These are phyloP conservation scores for Metarhizium rileyi DNA, from an alignment of 2,329 filamentous ascomycete species.

Conservation along the genomic window DNA sequence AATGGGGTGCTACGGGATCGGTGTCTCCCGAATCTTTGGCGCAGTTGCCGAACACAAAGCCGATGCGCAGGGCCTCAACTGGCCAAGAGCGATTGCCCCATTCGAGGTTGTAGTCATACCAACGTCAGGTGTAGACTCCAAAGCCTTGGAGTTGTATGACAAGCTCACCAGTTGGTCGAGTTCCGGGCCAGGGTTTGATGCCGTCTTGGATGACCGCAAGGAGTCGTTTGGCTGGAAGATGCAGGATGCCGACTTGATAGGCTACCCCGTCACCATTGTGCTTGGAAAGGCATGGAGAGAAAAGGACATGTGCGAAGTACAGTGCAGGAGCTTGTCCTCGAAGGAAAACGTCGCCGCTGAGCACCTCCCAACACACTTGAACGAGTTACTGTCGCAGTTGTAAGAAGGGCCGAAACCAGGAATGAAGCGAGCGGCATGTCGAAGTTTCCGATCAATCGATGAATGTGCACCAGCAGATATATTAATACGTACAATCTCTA, in stretches of 20 bases:
- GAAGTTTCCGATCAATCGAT: background rate
- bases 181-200: constrained; percentile 38
- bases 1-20: constrained; percentile 97
- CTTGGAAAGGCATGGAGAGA: constrained; percentile 62
- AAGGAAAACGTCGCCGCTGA: constrained; percentile 48
- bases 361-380: constrained; percentile 33
- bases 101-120: constrained; percentile 65
- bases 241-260: constrained; percentile 78
- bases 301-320: constrained; percentile 58
- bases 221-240: constrained; percentile 74
- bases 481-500: background rate
- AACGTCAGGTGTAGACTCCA: constrained; percentile 32
- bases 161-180: constrained; percentile 26
- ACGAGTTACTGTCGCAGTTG: constrained; percentile 35
- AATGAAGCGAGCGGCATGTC: background rate
- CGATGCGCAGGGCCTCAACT: constrained; percentile 68
- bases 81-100: constrained; percentile 80
- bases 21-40: constrained; percentile 81
- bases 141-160: constrained; percentile 55
- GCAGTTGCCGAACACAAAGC: constrained; percentile 70
- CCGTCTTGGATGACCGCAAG: constrained; percentile 63
- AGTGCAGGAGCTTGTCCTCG: constrained; percentile 59
- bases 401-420: constrained; percentile 21
- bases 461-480: background rate
- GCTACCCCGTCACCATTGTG: constrained; percentile 76